These are phyloP conservation scores for Hymenoscyphus albidus DNA, from an alignment of 2,329 filamentous ascomycete genomes.

Conservation along the genomic window DNA sequence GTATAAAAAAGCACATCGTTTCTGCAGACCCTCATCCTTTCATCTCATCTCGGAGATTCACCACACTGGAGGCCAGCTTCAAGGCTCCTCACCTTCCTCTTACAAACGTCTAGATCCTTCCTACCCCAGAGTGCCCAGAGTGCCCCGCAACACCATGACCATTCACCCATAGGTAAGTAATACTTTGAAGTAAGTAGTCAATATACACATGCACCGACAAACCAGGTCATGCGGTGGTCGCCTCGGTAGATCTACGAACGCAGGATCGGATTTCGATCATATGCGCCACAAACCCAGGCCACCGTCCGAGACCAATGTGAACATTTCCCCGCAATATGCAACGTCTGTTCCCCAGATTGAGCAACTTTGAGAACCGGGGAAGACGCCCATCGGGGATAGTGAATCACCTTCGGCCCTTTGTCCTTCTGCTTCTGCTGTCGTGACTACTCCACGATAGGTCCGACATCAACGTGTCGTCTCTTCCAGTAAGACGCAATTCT, in stretches of 20 bases:
- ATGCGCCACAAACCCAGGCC: slow-evolving; percentile 1
- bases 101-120: neutral
- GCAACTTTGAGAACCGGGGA: neutral
- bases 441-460: neutral
- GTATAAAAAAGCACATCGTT: neutral
- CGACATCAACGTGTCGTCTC: neutral
- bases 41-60: neutral
- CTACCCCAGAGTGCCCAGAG: neutral
- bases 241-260: neutral
- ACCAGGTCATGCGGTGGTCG: neutral
- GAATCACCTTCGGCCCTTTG: neutral
- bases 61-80: neutral
- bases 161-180: neutral
- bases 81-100: neutral
- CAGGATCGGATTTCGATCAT: slow-evolving; percentile 1
- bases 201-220: neutral
- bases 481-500: neutral
- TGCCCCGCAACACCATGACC: too few species aligned
- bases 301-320: neutral
- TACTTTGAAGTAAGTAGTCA: too few species aligned
- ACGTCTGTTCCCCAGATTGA: neutral
- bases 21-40: neutral
- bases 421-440: neutral
- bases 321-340: slow-evolving; percentile 1
- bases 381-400: neutral